Base-by-base conservation (phyloP, 2,329 filamentous ascomycete species). In the Claviceps capensis region DNA sequence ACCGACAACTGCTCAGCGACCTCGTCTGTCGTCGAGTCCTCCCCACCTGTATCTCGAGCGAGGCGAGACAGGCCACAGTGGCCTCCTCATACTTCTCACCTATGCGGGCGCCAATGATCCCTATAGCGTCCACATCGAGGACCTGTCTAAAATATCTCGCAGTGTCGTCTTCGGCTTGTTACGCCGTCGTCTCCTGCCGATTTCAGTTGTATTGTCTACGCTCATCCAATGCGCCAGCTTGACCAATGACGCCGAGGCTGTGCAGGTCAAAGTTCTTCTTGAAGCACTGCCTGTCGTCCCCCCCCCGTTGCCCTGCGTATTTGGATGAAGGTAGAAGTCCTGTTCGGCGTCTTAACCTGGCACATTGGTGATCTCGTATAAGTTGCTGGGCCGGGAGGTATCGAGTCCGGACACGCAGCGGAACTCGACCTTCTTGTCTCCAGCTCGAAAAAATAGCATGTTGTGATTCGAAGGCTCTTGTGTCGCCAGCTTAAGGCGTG, bases 401-500 rank as follows among this genome's bases (percentile, higher is more conserved):
- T 79, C 76, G 61, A 79, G 79, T 37, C 76, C 76, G 1, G 71
- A 74, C 41, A 79, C 64, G 54, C 68, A 72, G 0, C 57, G 55
- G 52, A 69, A 70, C 53, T 72, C 64, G 43, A 73, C 63, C 22
- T 55, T 51, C 54, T 61, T 63, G 22, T 53, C 46, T 30, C 53
- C 53, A 30, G 58, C 55, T 36, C 63, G 63, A 59, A 77, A 77
- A 60, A 79, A 77, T 11, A 80, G 60, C 34, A 80, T 67, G 58
- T 77, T 79, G 51, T 74, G 65, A 53, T 70, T 73, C 76, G 72
- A 5, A 80, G 65, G n/a, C 75, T 75, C 57, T 81, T 80, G 65
- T 79, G 77, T 5, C 19, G 19, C 19, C 19, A 19, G 19, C 19
- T 19, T 2, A 19, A 19, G 19, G 19, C 19, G 19, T 19, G 19